Evolutionary conservation across 106 monocot genomes (phyloP).

Genomic region (Xerophyta viscosa): DNA sequence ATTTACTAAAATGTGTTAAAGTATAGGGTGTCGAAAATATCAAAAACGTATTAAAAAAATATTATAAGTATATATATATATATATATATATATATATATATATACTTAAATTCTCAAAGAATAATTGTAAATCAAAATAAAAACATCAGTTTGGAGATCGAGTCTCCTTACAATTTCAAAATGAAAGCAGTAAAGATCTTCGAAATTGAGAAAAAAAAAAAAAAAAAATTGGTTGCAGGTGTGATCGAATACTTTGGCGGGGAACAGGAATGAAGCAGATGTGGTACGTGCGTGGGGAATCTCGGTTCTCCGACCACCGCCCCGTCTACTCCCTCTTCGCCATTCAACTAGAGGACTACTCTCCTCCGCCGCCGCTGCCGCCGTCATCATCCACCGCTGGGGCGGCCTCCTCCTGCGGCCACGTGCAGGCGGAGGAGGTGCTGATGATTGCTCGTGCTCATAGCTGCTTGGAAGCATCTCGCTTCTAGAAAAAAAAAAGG

Average conservation of each 20-base stretch:
- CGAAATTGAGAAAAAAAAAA: too few species aligned
- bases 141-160: too few species aligned
- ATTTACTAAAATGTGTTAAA: too few species aligned
- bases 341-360: slow-evolving; percentile 10
- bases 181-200: too few species aligned
- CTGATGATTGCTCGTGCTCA: slow-evolving; percentile 41
- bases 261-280: slow-evolving; percentile 60
- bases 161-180: too few species aligned
- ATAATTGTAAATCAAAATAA: too few species aligned
- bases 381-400: neutral
- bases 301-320: slow-evolving; percentile 73
- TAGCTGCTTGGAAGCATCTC: slow-evolving; percentile 30
- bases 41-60: too few species aligned
- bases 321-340: slow-evolving; percentile 75
- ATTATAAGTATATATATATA: too few species aligned
- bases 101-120: too few species aligned
- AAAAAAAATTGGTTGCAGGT: slow-evolving; percentile 53
- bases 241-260: slow-evolving; percentile 77
- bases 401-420: slow-evolving; percentile 19
- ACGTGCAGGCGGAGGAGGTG: slow-evolving; percentile 63
- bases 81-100: too few species aligned
- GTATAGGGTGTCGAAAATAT: too few species aligned
- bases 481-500: slow-evolving; percentile 20
- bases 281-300: slow-evolving; percentile 70
- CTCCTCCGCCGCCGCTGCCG: neutral